Conservation (phyloP, 2,329 filamentous ascomycete species). For the Scolecobasidium constrictum region DNA sequence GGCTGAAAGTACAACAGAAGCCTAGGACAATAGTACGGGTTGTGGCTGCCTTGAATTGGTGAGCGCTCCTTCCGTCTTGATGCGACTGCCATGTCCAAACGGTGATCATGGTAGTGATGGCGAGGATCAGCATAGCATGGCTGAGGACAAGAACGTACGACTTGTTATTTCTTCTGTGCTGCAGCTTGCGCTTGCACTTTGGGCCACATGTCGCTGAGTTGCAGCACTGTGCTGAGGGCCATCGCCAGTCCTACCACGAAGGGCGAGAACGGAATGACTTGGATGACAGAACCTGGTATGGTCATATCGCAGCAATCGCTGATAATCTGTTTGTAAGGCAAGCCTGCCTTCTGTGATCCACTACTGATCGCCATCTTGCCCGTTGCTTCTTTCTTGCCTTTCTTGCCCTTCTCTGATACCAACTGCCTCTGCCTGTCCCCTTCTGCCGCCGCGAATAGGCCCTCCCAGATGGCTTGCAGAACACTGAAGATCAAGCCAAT, state of each 20-base stretch:
- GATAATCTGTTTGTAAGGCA: slow-evolving; percentile 33
- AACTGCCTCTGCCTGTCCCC: background rate
- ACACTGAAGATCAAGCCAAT: slow-evolving; percentile 38
- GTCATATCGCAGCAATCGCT: slow-evolving; percentile 52
- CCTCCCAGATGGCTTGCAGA: background rate
- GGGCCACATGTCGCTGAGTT: slow-evolving; percentile 49
- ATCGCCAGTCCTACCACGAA: slow-evolving; percentile 47
- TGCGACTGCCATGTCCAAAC: too few species aligned
- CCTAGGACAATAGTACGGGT: too few species aligned
- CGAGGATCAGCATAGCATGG: too few species aligned
- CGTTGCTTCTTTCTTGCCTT: background rate
- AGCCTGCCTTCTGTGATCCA: background rate
- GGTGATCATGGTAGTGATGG: too few species aligned
- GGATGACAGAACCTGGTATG: slow-evolving; percentile 48
- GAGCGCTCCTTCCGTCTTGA: too few species aligned
- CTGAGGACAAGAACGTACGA: too few species aligned
- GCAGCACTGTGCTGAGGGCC: slow-evolving; percentile 51
- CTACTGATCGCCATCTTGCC: background rate
- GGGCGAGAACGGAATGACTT: slow-evolving; percentile 45
- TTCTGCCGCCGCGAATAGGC: background rate
- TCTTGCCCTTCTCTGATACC: background rate
- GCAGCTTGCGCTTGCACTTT: slow-evolving; percentile 13
- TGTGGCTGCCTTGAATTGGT: too few species aligned
- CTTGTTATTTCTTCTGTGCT: slow-evolving; percentile 5
- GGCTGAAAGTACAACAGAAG: too few species aligned